Conservation (phyloP, 495 filamentous ascomycete genomes). For the Aspergillus biplanus region DNA sequence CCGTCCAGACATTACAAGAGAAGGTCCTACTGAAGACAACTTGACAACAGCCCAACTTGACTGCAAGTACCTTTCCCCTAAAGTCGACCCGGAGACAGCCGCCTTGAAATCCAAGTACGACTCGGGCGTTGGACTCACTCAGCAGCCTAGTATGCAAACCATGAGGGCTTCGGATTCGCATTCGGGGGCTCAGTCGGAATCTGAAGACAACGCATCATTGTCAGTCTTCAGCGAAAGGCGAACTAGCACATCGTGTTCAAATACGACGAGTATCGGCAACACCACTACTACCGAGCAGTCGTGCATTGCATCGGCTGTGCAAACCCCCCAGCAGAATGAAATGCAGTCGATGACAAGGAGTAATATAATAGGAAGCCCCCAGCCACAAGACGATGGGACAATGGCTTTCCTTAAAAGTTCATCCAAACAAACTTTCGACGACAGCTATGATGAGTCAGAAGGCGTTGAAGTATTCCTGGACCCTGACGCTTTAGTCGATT, state of each 20-base stretch:
- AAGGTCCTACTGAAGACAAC: neutral
- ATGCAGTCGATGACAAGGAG: conserved; percentile 13
- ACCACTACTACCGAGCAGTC: conserved; percentile 6
- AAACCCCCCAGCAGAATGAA: conserved; percentile 9
- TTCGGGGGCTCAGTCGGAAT: conserved; percentile 16
- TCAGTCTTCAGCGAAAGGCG: conserved; percentile 16
- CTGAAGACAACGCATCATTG: neutral
- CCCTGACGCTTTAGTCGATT: conserved; percentile 15
- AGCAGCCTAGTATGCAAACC: conserved; percentile 27
- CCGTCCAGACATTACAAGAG: neutral
- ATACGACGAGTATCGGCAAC: conserved; percentile 4
- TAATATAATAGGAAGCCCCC: neutral
- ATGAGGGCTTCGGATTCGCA: conserved; percentile 22
- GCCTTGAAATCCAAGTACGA: conserved; percentile 22
- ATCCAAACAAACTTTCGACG: neutral
- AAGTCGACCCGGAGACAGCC: conserved; percentile 11
- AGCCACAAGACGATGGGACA: conserved; percentile 19
- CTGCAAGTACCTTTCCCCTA: conserved; percentile 16
- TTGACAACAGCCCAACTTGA: conserved; percentile 15
- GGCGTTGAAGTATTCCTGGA: conserved; percentile 29
- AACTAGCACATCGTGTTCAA: conserved; percentile 19
- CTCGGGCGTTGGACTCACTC: conserved; percentile 26
- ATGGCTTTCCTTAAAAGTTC: conserved; percentile 18
- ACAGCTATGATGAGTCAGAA: conserved; percentile 1
- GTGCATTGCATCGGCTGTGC: conserved; percentile 1